These are phyloP conservation scores for Lasiodiplodia hormozganensis DNA, from an alignment of 2,329 filamentous ascomycete species.

Conservation along the genomic window DNA sequence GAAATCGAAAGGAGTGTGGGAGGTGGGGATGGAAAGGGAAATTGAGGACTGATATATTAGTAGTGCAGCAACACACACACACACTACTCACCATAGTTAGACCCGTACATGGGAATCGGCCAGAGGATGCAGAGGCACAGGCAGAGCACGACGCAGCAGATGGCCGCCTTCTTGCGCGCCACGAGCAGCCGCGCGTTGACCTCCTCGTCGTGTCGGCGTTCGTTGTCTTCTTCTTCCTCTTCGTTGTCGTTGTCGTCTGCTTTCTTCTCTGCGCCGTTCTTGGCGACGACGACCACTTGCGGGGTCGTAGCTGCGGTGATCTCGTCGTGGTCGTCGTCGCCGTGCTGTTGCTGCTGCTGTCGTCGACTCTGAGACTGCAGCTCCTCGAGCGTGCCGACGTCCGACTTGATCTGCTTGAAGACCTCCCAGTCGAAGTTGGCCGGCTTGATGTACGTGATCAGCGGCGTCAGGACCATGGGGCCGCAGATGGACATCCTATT, in stretches of 20 bases:
- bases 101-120: slow-evolving; percentile 63
- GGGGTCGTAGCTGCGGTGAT: not conserved
- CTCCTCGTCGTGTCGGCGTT: not conserved
- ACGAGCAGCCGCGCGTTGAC: slow-evolving; percentile 3
- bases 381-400: slow-evolving; percentile 24
- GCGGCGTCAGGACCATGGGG: slow-evolving; percentile 25
- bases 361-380: not conserved
- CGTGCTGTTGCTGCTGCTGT: not conserved
- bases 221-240: not conserved
- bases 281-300: not conserved
- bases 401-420: slow-evolving; percentile 37
- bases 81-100: slow-evolving; percentile 51
- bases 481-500: slow-evolving; percentile 26
- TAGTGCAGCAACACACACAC: not conserved
- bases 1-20: too few species aligned
- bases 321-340: slow-evolving; percentile 9
- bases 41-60: not conserved
- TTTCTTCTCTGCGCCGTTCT: not conserved
- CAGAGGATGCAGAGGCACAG: slow-evolving; percentile 48
- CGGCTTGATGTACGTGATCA: slow-evolving; percentile 55
- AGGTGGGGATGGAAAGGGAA: not conserved
- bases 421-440: slow-evolving; percentile 52
- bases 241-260: not conserved
- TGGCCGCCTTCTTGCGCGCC: slow-evolving; percentile 20
- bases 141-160: slow-evolving; percentile 22